Conservation (phyloP, 176 grass and related monocot genomes). For the Tillandsia leiboldiana region DNA sequence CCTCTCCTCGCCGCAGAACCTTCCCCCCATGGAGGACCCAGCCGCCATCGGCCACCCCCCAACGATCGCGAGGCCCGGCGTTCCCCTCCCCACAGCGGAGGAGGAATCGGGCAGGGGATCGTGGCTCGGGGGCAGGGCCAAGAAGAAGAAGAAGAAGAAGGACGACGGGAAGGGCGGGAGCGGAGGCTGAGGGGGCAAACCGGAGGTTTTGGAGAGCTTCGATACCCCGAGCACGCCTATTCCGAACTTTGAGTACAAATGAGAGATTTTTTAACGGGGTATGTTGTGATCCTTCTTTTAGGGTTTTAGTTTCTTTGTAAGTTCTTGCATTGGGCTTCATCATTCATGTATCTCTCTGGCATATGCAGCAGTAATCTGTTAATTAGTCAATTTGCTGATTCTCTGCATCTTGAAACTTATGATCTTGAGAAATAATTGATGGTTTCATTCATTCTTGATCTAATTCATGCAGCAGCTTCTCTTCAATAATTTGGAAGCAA, state of each 20-base stretch:
- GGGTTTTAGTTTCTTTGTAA: background rate
- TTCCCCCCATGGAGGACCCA: slow-evolving; percentile 46
- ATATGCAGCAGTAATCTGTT: no score
- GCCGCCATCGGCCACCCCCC: slow-evolving; percentile 3
- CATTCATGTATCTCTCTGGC: no score
- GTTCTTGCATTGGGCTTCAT: no score
- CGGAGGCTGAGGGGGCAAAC: slow-evolving; percentile 28
- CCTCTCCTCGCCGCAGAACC: slow-evolving; percentile 46
- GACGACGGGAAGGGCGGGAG: slow-evolving; percentile 37
- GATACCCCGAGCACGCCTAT: slow-evolving; percentile 54
- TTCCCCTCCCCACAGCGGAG: slow-evolving; percentile 8
- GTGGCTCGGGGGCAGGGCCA: slow-evolving; percentile 34
- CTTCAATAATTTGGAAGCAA: no score
- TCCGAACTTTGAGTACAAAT: slow-evolving; percentile 83
- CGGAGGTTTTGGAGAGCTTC: slow-evolving; percentile 86
- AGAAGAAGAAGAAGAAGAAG: slow-evolving; percentile 19
- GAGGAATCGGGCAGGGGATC: slow-evolving; percentile 15
- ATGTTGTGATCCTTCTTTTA: background rate
- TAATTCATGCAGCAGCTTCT: no score
- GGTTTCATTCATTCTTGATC: no score
- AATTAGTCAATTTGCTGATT: no score
- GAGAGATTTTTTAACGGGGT: slow-evolving; percentile 22
- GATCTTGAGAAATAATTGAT: no score
- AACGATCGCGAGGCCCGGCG: background rate
- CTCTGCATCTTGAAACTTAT: no score